phyloP scores from a whole-genome alignment of 2,329 filamentous ascomycete genomes.

The Monosporascus cannonballus region DNA sequence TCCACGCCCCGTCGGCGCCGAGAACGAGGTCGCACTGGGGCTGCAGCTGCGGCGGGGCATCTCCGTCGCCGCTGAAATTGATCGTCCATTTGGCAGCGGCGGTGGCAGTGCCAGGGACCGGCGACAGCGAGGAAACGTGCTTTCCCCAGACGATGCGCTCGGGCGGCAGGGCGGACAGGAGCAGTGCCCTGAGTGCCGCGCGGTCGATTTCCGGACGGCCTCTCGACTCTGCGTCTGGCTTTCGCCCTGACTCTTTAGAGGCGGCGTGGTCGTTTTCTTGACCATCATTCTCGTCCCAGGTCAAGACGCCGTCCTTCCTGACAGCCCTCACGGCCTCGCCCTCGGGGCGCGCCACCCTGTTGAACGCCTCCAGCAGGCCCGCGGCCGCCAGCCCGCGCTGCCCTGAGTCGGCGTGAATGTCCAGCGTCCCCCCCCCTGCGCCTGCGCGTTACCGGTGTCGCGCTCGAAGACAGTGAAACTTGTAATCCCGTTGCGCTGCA shows the following conservation, averaged over 20 bases:
- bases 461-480: conserved; percentile 24
- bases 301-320: conserved; percentile 18
- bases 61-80: conserved; percentile 1
- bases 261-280: background rate
- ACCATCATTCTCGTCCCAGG: conserved; percentile 14
- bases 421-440: conserved; percentile 44
- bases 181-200: conserved; percentile 14
- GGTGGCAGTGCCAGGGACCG: conserved; percentile 3
- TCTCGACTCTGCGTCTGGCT: conserved; percentile 3
- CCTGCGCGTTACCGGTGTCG: conserved; percentile 25
- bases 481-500: conserved; percentile 19
- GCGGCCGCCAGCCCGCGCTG: conserved; percentile 25
- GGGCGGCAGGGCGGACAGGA: conserved; percentile 12
- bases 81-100: conserved; percentile 3
- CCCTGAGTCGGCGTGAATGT: conserved; percentile 32
- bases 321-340: conserved; percentile 14
- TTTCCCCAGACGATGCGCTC: conserved; percentile 16
- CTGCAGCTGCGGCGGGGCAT: background rate
- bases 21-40: conserved; percentile 27
- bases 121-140: conserved; percentile 5
- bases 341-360: conserved; percentile 13
- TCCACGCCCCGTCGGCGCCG: conserved; percentile 34
- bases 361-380: conserved; percentile 21
- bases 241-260: too few species aligned
- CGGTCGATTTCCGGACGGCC: conserved; percentile 21